Base-by-base conservation (phyloP, 257 asterid genomes). In the Solanum virginianum region DNA sequence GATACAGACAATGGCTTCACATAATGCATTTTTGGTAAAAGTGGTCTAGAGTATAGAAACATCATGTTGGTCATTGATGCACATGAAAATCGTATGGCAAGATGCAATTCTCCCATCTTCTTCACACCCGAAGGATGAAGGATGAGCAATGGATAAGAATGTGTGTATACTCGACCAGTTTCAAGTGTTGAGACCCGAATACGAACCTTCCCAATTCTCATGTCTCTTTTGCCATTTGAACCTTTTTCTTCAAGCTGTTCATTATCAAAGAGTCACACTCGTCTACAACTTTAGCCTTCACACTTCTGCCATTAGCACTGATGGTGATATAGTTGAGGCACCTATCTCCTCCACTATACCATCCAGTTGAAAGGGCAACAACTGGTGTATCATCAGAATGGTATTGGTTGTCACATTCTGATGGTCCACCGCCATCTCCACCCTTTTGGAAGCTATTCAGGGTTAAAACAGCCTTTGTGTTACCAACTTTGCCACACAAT, bases 61-160 rank as follows among this genome's bases (percentile, higher is more conserved):
- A 96, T 90, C 94, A 94, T 89, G 86, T 92, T 89, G 15, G 75
- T 60, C 92, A 91, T 89, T 4, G 98, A 94, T 1, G 94, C 88
- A 89, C 98, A 94, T 0, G 99, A 89, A 80, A 96, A 94, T 32
- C 98, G 96, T 62, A 96, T 89, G 0, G 98, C 99, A 86, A 96
- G 87, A 90, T 94, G 99, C 89, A 96, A 62, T 87, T 96, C 99
- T 4, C 99, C 99, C 98, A 91, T 93, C 86, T 93, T 96, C 90
- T 92, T 96, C n/a, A 96, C 94, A 54, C 99, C 99, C 0, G 97
- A 91, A 36, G 97, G 92, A 11, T 92, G 94, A 75, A 96, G 99
- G 1, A 94, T 93, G 13, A 94, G 91, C 87, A 94, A 77, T 0
- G 99, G 99, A 86, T 96, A 94, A 45, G 96, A 89, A 87, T 94